Base-by-base conservation (phyloP, 116 monocot genomes). In the Trichopus zeylanicus region DNA sequence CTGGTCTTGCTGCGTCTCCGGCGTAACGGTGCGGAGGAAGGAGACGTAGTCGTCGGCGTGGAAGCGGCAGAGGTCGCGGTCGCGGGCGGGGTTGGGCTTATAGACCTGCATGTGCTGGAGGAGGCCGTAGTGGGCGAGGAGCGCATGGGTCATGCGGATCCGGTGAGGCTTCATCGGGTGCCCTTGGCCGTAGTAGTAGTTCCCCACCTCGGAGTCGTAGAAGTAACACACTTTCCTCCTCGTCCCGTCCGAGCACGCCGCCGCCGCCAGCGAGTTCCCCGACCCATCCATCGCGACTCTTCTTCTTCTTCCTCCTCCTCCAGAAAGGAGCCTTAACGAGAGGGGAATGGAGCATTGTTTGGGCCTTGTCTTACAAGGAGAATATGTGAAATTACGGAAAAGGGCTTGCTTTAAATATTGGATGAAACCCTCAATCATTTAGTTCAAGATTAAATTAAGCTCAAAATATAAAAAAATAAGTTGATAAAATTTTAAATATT, bases 11-110 rank as follows among this genome's bases (percentile, higher is more conserved):
- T n/a, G n/a, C n/a, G 51, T 51, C 51, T 51, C 51, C 5, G 51
- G 51, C 19, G 51, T 19, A 6, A 51, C 51, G 21, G 51, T 21
- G 24, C 19, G 20, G 1, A 51, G 51, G 51, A 51, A 51, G 51
- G 19, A n/a, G 4, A 51, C 51, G 51, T 51, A 51, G 21, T 51
- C 51, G 51, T 51, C 4, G 21, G 51, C 15, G 51, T 51, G 51
- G 51, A 51, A 51, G 51, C 51, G 51, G 24, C 51, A 22, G 22
- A 51, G 15, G 51, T 51, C 51, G 1, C 9, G 15, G 23, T 16
- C 51, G 9, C 8, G 20, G 20, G 51, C 51, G 1, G 23, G 51
- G 23, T 7, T 19, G 51, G 51, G 51, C 19, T 22, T n/a, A 5
- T 16, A 11, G 10, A 60, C 7, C 23, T 25, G 23, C 19, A 60